These are phyloP conservation scores for Boletus eberwhitei DNA, from an alignment of 768 basidiomycete genomes.

Conservation along the genomic window DNA sequence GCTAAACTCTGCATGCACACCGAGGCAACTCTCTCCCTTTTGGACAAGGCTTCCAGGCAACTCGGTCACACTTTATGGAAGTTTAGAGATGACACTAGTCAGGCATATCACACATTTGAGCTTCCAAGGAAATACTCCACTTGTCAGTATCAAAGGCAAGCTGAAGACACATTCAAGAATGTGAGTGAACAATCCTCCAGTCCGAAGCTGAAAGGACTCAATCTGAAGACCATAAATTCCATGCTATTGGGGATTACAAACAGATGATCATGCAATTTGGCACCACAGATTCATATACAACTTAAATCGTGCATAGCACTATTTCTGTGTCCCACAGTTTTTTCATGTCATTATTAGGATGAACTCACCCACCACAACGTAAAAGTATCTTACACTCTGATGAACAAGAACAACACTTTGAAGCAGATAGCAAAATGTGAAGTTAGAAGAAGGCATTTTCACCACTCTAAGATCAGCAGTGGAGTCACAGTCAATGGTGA, in stretches of 20 bases:
- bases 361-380: constrained; percentile 36
- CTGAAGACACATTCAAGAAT: neutral
- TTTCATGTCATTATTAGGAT: constrained; percentile 23
- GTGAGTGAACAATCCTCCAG: neutral
- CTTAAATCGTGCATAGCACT: neutral
- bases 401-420: constrained; percentile 33
- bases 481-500: neutral
- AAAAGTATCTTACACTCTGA: constrained; percentile 36
- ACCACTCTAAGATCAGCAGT: neutral
- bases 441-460: constrained; percentile 11
- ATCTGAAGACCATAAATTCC: constrained; percentile 30
- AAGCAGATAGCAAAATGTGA: constrained; percentile 30
- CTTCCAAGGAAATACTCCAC: constrained; percentile 29
- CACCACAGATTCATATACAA: constrained; percentile 8
- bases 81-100: constrained; percentile 20
- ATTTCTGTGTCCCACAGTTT: neutral
- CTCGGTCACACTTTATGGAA: constrained; percentile 24
- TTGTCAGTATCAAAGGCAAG: neutral
- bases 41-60: constrained; percentile 11
- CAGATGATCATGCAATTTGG: neutral
- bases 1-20: constrained; percentile 36
- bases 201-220: constrained; percentile 13
- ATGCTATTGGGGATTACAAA: constrained; percentile 32
- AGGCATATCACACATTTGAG: constrained; percentile 26
- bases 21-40: constrained; percentile 10